phyloP scores from a whole-genome alignment of 805 yeast genomes.

The Saturnispora halmiae region DNA sequence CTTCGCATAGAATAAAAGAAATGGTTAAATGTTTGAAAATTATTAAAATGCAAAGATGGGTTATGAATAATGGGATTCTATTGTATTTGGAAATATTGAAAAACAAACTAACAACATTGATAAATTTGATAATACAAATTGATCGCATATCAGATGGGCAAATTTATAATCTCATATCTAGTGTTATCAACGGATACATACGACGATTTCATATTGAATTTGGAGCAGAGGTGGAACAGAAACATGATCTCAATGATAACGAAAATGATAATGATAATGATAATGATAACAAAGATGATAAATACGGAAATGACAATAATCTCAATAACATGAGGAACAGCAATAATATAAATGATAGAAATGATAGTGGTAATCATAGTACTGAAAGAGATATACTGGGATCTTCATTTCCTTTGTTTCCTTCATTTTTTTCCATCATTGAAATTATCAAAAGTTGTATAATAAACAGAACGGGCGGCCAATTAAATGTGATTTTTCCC shows the following conservation, averaged over 20 bases:
- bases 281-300: no score
- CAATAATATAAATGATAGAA: not conserved
- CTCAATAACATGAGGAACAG: no score
- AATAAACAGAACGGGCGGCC: not conserved
- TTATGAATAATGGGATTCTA: not conserved
- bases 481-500: not conserved
- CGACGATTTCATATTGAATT: slow-evolving; percentile 4
- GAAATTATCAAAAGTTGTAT: slow-evolving; percentile 1
- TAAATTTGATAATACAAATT: not conserved
- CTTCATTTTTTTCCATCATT: slow-evolving; percentile 1
- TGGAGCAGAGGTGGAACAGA: not conserved
- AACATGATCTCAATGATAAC: not conserved
- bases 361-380: no score
- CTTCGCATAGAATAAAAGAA: not conserved
- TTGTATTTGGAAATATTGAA: slow-evolving; percentile 6
- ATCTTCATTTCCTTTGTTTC: no score
- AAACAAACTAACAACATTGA: not conserved
- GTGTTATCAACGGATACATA: slow-evolving; percentile 6
- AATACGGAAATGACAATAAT: no score
- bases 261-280: no score
- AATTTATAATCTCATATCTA: not conserved
- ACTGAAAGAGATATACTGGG: no score
- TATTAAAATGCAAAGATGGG: not conserved
- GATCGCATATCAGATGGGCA: not conserved
- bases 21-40: not conserved